Evolutionary conservation across 2,329 filamentous ascomycete genomes (phyloP), one percentile per base, ranked within the genome.

Genomic region (Pezicula radicicola): DNA sequence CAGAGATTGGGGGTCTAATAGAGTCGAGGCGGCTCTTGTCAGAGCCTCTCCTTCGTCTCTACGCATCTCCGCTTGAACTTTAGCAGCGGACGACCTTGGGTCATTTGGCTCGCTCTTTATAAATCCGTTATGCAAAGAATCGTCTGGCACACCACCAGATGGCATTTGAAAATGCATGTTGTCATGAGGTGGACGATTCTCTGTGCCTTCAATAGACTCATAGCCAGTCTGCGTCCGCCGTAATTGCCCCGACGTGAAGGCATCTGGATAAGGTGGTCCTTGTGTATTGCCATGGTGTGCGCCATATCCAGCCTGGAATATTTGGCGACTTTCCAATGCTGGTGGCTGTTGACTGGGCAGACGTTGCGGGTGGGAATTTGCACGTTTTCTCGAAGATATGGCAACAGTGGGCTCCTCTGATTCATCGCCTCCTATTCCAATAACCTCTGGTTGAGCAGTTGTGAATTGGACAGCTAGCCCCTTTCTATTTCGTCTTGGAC

Each of bases 351-450:
- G 35, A 40, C 41, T 33, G 6, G 30, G 30, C 12, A 33, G 30
- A 25, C 40, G 18, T 42, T 19, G 51, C n/a, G 64, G 62, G 33
- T 65, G 57, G 41, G 61, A 58, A 44, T 61, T 53, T 30, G 63
- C 53, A 47, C 59, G 59, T 59, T 68, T 75, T 68, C 79, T 85
- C 65, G 75, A 78, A 5, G 83, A 85, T 50, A 96, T 86, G 65
- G 94, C 88, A 18, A 83, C 75, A 2, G 85, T 81, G 2, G 89
- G 88, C 8, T 80, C 73, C 49, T 89, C 84, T 50, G 88, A 87
- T 68, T 96, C 91, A 64, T 97, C 93, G 33, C 93, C 93, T 52
- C 93, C 93, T 69, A 93, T 87, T 44, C 93, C 93, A 64, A 97
- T 97, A 55, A 96, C 71, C 44, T 91, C 87, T 6, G 92, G 91